Evolutionary conservation across 2,329 filamentous ascomycete species (phyloP).

Genomic region (Diaporthe citrichinensis): DNA sequence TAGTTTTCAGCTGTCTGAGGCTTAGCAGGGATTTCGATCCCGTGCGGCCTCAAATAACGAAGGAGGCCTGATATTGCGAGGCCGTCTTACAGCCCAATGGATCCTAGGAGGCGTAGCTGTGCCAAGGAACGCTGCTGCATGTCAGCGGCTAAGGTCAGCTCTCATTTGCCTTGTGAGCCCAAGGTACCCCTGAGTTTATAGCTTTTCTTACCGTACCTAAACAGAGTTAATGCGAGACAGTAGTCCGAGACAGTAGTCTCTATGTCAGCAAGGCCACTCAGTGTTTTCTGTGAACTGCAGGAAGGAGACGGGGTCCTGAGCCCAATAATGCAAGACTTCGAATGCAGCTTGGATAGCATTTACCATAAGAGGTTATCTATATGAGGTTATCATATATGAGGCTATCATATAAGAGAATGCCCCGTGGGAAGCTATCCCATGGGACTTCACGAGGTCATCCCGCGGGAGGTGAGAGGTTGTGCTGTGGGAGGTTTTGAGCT

Average conservation of each 20-base stretch:
- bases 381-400: no score
- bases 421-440: no score
- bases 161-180: not conserved
- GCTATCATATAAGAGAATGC: no score
- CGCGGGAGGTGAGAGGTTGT: no score
- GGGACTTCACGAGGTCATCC: no score
- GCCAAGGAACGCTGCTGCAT: not conserved
- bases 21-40: not conserved
- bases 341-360: no score
- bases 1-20: slow-evolving; percentile 13
- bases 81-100: not conserved
- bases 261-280: not conserved
- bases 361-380: no score
- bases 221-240: not conserved
- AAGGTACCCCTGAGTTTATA: not conserved
- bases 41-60: not conserved
- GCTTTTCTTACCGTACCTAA: not conserved
- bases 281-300: no score
- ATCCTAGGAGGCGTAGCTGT: not conserved
- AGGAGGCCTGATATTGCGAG: not conserved
- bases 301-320: no score
- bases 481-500: no score
- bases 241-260: not conserved
- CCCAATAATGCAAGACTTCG: no score
- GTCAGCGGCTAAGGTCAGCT: not conserved